These are phyloP conservation scores for Botrytis elliptica DNA, from an alignment of 2,329 filamentous ascomycete species.

Conservation along the genomic window DNA sequence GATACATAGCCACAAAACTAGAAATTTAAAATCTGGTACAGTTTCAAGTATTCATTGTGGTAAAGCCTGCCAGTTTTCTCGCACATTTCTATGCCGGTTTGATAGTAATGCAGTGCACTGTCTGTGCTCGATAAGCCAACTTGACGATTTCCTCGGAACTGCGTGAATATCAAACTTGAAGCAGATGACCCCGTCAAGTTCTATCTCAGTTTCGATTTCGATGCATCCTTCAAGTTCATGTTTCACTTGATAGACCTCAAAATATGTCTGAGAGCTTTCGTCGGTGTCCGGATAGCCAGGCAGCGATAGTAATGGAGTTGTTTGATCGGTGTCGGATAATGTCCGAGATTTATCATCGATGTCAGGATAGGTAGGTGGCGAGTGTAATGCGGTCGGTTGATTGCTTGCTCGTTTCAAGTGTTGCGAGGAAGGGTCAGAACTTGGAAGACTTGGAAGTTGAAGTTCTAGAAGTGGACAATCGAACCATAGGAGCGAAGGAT, in stretches of 20 bases:
- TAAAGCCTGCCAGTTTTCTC: not conserved
- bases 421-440: not conserved
- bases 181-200: not conserved
- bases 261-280: not conserved
- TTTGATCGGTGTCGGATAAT: not conserved
- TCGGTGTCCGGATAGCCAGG: not conserved
- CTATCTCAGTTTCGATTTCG: not conserved
- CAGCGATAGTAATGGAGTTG: not conserved
- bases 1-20: not conserved
- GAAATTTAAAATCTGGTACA: not conserved
- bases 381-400: not conserved
- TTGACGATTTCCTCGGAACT: too few species aligned
- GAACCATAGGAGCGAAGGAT: not conserved
- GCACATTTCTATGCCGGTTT: accelerated
- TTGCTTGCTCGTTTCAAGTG: not conserved
- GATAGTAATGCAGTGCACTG: not conserved
- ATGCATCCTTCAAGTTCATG: not conserved
- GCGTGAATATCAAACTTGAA: not conserved
- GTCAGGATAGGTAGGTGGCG: not conserved
- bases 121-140: not conserved
- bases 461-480: not conserved
- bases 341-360: not conserved
- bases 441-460: not conserved
- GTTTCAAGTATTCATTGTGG: not conserved
- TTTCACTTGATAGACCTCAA: not conserved